phyloP scores from a whole-genome alignment of 805 yeast species.

The Wickerhamomyces bovis region DNA sequence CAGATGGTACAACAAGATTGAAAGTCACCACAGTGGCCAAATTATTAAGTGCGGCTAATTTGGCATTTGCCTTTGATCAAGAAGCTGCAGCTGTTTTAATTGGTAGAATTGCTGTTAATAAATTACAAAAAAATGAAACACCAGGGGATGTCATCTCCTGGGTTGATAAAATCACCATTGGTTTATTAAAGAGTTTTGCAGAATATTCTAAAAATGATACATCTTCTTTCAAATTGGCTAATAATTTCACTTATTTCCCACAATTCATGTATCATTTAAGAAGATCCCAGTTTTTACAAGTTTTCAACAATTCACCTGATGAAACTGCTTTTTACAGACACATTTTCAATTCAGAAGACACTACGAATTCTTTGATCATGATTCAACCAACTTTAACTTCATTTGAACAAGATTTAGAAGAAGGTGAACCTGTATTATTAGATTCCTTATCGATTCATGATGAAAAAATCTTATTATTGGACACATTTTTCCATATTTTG shows the following conservation, averaged over 20 bases:
- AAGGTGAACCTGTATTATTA: slow-evolving; percentile 57
- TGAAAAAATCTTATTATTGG: slow-evolving; percentile 50
- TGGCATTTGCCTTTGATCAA: slow-evolving; percentile 54
- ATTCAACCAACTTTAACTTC: slow-evolving; percentile 63
- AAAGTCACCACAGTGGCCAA: slow-evolving; percentile 55
- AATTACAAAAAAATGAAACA: slow-evolving; percentile 26
- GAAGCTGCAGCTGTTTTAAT: slow-evolving; percentile 61
- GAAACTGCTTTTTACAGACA: slow-evolving; percentile 64
- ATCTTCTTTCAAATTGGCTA: slow-evolving; percentile 43
- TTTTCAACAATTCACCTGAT: slow-evolving; percentile 67
- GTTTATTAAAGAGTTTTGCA: slow-evolving; percentile 41
- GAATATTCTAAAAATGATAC: slow-evolving; percentile 42
- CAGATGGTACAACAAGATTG: slow-evolving; percentile 49
- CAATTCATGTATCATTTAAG: slow-evolving; percentile 64
- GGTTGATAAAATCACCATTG: slow-evolving; percentile 42
- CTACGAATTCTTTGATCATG: slow-evolving; percentile 55
- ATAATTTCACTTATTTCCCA: slow-evolving; percentile 49
- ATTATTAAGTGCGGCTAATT: slow-evolving; percentile 35
- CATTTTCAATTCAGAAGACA: slow-evolving; percentile 55
- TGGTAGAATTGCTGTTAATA: slow-evolving; percentile 45
- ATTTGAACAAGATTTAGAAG: slow-evolving; percentile 38
- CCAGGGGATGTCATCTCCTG: slow-evolving; percentile 41
- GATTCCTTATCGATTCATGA: slow-evolving; percentile 60
- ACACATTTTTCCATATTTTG: slow-evolving; percentile 63
- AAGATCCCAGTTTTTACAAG: slow-evolving; percentile 59